A percentile compares a stretch with the other conserved stretches of the same genome.
Conservation (phyloP, 371 early-diverging fungal species). For the Umbelopsis sp. region DNA sequence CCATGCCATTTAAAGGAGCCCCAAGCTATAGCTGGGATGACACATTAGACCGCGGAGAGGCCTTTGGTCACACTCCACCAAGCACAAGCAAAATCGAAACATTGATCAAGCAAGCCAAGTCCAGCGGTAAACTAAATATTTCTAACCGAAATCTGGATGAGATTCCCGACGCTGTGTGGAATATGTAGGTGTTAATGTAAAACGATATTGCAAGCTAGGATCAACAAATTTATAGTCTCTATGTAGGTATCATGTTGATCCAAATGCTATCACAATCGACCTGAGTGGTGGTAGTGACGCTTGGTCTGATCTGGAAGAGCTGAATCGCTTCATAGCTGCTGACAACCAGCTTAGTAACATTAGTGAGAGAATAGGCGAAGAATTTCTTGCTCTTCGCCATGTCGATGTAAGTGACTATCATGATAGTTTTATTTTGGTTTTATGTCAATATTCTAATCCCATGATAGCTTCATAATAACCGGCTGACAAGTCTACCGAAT, state of each 20-base stretch:
- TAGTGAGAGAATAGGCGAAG: constrained; percentile 62
- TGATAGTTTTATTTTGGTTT: neutral
- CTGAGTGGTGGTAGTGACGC: constrained; percentile 51
- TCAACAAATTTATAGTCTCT: too few relatives aligned
- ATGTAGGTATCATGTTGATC: constrained; percentile 61
- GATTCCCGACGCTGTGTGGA: constrained; percentile 70
- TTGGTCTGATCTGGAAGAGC: constrained; percentile 70
- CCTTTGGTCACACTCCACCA: constrained; percentile 23
- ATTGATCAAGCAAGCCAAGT: constrained; percentile 46
- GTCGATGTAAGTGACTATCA: constrained; percentile 61
- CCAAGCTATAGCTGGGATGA: constrained; percentile 30
- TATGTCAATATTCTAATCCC: constrained; percentile 3
- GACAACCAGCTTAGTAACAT: constrained; percentile 68
- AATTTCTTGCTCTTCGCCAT: constrained; percentile 62
- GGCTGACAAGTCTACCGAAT: constrained; percentile 50
- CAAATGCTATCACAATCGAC: constrained; percentile 58
- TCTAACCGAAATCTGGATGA: constrained; percentile 63
- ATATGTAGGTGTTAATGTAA: constrained; percentile 37
- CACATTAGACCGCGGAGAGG: constrained; percentile 29
- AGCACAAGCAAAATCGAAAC: constrained; percentile 32
- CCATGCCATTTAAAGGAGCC: neutral
- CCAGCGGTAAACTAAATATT: constrained; percentile 70
- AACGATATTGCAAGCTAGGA: too few relatives aligned
- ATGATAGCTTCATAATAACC: constrained; percentile 62
- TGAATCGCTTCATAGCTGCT: constrained; percentile 66